A percentile compares a stretch with the other conserved stretches of the same genome.
phyloP scores from a whole-genome alignment of 1,284 basidiomycete genomes.

The Mycosarcoma maydis region DNA sequence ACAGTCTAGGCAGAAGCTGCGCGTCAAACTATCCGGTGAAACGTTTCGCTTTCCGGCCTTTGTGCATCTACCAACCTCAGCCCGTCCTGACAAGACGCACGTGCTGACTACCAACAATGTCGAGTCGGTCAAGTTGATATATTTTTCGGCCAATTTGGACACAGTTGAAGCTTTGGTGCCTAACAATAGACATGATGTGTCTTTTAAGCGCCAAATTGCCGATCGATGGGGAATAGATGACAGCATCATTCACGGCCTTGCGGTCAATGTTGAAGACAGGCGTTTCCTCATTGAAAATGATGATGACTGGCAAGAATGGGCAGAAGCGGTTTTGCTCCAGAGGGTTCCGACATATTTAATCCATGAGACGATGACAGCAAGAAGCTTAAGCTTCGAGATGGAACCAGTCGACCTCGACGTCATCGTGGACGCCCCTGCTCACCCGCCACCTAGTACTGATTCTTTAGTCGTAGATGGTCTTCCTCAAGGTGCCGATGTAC shows the following conservation, averaged over 20 bases:
- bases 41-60: conserved; percentile 19
- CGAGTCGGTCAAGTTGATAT: conserved; percentile 13
- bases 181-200: neutral
- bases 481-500: neutral
- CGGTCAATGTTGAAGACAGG: neutral
- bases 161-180: neutral
- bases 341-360: neutral
- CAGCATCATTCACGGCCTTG: conserved; percentile 9
- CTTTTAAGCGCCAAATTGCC: conserved; percentile 12
- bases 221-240: conserved; percentile 4
- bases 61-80: conserved; percentile 16
- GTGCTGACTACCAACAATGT: neutral
- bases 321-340: conserved; percentile 2
- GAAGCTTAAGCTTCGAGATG: neutral
- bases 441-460: neutral
- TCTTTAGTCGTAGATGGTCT: neutral
- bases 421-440: conserved; percentile 1
- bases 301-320: conserved; percentile 23
- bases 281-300: conserved; percentile 12
- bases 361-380: too few species aligned
- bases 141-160: neutral
- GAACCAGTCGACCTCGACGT: conserved; percentile 14
- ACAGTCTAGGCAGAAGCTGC: neutral
- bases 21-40: neutral
- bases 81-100: conserved; percentile 2